Percentiles rank a stretch among this genome's conserved stretches.
Evolutionary conservation across 768 basidiomycete genomes (phyloP).

Genomic region (Russula virescens): DNA sequence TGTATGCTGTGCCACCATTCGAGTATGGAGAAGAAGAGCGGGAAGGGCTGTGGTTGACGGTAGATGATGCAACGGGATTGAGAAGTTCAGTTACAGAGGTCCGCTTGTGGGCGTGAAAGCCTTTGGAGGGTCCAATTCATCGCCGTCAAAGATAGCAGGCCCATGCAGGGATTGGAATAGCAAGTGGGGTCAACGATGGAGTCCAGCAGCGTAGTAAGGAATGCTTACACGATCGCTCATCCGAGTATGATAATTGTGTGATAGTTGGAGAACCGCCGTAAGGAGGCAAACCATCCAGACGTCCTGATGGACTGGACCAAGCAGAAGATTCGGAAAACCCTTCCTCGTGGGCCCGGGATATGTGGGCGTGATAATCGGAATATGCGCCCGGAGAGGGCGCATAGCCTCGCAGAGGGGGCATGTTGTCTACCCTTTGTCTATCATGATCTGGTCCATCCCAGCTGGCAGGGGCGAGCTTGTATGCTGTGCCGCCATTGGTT

Average conservation of each 20-base stretch:
- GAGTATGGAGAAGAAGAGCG: constrained; percentile 17
- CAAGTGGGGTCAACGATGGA: constrained; percentile 10
- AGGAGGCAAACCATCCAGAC: constrained; percentile 29
- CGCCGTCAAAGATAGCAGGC: constrained; percentile 4
- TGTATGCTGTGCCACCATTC: constrained; percentile 34
- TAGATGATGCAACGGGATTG: constrained; percentile 40
- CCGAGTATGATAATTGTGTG: constrained; percentile 44
- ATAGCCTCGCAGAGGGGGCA: constrained; percentile 15
- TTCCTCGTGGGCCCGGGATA: constrained; percentile 24
- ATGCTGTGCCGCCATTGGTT: constrained; percentile 30
- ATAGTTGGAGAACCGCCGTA: constrained; percentile 40
- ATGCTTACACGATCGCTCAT: constrained; percentile 50
- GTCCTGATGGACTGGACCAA: constrained; percentile 34
- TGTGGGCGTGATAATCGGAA: constrained; percentile 24
- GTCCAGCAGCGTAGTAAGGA: constrained; percentile 10
- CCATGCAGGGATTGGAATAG: background rate
- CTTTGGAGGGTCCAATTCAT: constrained; percentile 42
- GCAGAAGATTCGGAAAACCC: constrained; percentile 26
- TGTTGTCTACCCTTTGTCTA: constrained; percentile 24
- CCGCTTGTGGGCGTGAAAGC: constrained; percentile 38
- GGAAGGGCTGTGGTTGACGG: constrained; percentile 26
- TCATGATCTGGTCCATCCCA: constrained; percentile 44
- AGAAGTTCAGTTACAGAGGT: constrained; percentile 48
- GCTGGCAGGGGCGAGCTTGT: constrained; percentile 56
- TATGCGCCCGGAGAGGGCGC: constrained; percentile 26